Evolutionary conservation across 2,329 filamentous ascomycete genomes (phyloP).

Genomic region (Alternaria postmessia): DNA sequence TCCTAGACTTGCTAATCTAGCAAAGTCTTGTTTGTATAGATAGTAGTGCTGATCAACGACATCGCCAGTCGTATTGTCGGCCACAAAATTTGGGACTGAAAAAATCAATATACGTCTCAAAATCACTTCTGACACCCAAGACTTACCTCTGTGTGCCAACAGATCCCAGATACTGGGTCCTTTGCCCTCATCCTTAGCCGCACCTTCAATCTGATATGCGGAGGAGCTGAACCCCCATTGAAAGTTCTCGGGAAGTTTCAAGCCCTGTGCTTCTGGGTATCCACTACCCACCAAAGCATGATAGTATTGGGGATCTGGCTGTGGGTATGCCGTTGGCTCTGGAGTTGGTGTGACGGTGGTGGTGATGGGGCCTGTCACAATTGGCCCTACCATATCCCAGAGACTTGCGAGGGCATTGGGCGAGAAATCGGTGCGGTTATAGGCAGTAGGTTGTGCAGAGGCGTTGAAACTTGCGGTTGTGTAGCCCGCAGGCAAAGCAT

Average conservation of each 20-base stretch:
- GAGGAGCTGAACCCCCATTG: slow-evolving; percentile 54
- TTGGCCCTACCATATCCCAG: slow-evolving; percentile 57
- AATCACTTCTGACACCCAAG: too few species aligned
- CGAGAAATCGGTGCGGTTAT: slow-evolving; percentile 56
- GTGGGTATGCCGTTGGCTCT: slow-evolving; percentile 51
- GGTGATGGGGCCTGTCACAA: slow-evolving; percentile 54
- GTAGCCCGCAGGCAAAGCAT: slow-evolving; percentile 46
- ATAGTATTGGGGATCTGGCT: slow-evolving; percentile 48
- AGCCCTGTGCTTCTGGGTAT: slow-evolving; percentile 40
- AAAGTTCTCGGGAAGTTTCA: slow-evolving; percentile 55
- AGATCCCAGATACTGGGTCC: slow-evolving; percentile 57
- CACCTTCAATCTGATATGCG: slow-evolving; percentile 56
- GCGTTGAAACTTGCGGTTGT: slow-evolving; percentile 52
- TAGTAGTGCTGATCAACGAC: slow-evolving; percentile 54
- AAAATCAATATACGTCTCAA: too few species aligned
- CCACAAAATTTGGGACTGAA: slow-evolving; percentile 49
- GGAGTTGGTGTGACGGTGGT: slow-evolving; percentile 55
- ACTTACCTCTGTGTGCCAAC: slow-evolving; percentile 45
- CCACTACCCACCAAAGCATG: slow-evolving; percentile 55
- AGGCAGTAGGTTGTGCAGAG: slow-evolving; percentile 54
- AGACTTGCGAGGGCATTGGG: slow-evolving; percentile 57
- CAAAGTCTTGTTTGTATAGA: slow-evolving; percentile 55
- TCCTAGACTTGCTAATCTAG: slow-evolving; percentile 47
- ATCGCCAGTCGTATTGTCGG: slow-evolving; percentile 54
- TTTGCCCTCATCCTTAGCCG: slow-evolving; percentile 54